Evolutionary conservation across 805 yeast genomes (phyloP), one percentile per base, ranked within the genome.

Genomic region (Candida xyloterini): DNA sequence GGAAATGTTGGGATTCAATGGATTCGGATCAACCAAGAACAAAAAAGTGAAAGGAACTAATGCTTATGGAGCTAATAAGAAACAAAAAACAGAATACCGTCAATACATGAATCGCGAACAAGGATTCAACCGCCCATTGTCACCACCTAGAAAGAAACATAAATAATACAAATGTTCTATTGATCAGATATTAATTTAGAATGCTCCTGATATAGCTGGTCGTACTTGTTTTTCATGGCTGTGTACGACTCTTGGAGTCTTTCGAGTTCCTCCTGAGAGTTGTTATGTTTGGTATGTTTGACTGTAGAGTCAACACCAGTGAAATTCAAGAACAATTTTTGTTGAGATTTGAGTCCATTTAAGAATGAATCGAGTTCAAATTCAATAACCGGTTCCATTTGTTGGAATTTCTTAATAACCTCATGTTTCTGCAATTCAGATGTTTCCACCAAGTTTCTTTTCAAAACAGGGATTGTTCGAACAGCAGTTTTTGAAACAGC

Each of bases 81-180:
- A 66, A 24, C 52, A 47, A 7, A 66, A 66, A 38, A 61, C 75
- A 0, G 69, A 69, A 28, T 78, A 74, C 52, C 65, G 84, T 50
- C 83, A 78, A 56, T 78, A 78, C 46, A 76, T 76, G 78, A 78
- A 77, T 52, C 60, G 81, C 40, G 66, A 58, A 10, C 74, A 72
- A 47, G 81, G 81, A 3, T 76, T 74, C 56, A 77, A 76, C 49
- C 59, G 82, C 38, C 70, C 77, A 1, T 55, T 76, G 27, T 76
- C 81, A 2, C 81, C 81, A 1, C 56, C 62, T 4, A 59, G 67
- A n/a, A 49, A 40, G 14, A 47, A 38, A 26, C 44, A 57, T 34
- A 30, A 34, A 32, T 36, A 25, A 11, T 30, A 22, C 29, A 25
- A 20, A 23, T 36, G n/a, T 23, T 23, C 25, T 43, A 39, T 32